These are phyloP conservation scores for Sugiyamaella pinicola DNA, from an alignment of 1,139 yeast species.

Conservation along the genomic window DNA sequence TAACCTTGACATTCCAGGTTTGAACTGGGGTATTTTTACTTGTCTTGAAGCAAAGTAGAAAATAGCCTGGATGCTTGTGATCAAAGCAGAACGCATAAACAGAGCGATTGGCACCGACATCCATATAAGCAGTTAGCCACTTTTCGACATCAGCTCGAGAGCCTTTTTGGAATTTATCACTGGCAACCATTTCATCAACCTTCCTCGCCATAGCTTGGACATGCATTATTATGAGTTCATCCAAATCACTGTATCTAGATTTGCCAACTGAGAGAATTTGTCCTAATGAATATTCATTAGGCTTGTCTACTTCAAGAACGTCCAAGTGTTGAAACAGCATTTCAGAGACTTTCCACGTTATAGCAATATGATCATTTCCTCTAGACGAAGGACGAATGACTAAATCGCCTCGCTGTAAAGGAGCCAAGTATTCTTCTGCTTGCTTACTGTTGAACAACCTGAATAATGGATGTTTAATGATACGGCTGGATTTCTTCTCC, in stretches of 20 bases:
- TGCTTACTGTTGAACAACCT: conserved; percentile 79
- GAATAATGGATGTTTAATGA: conserved; percentile 90
- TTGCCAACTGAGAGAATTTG: conserved; percentile 69
- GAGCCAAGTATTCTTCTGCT: conserved; percentile 92
- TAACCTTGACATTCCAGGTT: conserved; percentile 88
- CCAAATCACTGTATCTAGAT: conserved; percentile 76
- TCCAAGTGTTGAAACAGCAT: conserved; percentile 90
- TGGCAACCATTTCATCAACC: conserved; percentile 79
- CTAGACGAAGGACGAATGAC: conserved; percentile 93
- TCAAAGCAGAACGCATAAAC: conserved; percentile 91
- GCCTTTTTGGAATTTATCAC: conserved; percentile 88
- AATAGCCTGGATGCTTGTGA: conserved; percentile 91
- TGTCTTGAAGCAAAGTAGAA: conserved; percentile 78
- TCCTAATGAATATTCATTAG: conserved; percentile 63
- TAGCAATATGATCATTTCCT: conserved; percentile 84
- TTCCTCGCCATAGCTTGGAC: conserved; percentile 82
- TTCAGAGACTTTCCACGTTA: conserved; percentile 95
- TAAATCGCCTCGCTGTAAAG: conserved; percentile 86
- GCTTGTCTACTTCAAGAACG: conserved; percentile 71
- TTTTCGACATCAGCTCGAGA: conserved; percentile 77
- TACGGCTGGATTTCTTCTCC: conserved; percentile 63
- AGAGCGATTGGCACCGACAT: conserved; percentile 87
- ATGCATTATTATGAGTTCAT: conserved; percentile 88
- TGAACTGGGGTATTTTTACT: conserved; percentile 71
- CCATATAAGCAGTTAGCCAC: conserved; percentile 87